Evolutionary conservation across 2,329 filamentous ascomycete genomes (phyloP).

Genomic region (Ophiostoma himal-ulmi): DNA sequence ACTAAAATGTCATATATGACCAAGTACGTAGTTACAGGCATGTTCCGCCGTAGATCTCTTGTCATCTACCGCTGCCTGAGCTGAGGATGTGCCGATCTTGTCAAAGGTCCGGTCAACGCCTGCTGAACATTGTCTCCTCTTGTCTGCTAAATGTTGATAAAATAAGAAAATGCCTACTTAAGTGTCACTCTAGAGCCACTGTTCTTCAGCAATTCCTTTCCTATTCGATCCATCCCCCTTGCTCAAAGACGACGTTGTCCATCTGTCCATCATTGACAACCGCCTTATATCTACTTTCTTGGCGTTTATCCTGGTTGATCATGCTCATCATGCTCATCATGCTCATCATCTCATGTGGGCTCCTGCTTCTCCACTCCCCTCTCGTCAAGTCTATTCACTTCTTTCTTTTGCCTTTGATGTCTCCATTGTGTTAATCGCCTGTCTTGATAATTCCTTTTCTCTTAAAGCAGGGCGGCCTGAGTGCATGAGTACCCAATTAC

Average conservation of each 20-base stretch:
- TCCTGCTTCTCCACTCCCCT: not conserved
- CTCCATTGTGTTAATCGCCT: too few species aligned
- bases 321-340: too few species aligned
- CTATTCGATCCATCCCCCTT: not conserved
- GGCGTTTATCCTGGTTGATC: too few species aligned
- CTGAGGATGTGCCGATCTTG: constrained; percentile 16
- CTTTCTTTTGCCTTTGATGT: not conserved
- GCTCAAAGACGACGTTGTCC: not conserved
- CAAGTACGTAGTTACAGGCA: too few species aligned
- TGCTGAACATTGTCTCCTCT: constrained; percentile 20
- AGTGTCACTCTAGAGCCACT: not conserved
- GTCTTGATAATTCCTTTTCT: not conserved
- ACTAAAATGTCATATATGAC: too few species aligned
- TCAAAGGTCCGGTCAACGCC: constrained; percentile 20
- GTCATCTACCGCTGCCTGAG: not conserved
- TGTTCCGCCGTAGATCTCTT: not conserved
- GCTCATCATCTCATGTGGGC: not conserved
- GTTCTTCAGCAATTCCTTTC: not conserved
- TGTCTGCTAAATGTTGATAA: not conserved
- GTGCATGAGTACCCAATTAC: not conserved
- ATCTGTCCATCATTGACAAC: too few species aligned
- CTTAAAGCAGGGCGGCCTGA: not conserved
- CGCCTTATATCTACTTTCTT: too few species aligned
- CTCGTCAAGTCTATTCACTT: not conserved
- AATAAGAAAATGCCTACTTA: not conserved